Base-by-base conservation (phyloP, 345 rosid genomes). In the Passiflora organensis region DNA sequence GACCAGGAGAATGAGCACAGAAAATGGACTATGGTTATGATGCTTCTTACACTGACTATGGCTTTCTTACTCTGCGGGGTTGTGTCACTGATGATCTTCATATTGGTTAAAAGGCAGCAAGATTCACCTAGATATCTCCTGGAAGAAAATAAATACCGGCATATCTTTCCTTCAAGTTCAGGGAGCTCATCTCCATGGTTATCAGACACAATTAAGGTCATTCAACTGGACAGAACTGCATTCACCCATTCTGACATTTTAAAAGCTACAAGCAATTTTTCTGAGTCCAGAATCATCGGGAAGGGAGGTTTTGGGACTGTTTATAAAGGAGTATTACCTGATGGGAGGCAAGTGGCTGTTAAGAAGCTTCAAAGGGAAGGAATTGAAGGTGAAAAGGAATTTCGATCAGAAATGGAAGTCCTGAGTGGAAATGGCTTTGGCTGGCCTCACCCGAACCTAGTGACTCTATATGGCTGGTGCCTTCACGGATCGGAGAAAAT, bases 371-470 rank as follows among this genome's bases (percentile, higher is more conserved):
- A 82, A 53, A 79, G 89, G 37, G 82, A 86, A 77, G 98, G 95
- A 56, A 63, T 54, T 0, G 95, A 91, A 50, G 98, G 96, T 0
- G 98, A 91, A 69, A 86, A 62, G 56, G 98, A 88, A 54, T 88
- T 91, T 64, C 77, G 75, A 53, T 80, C 96, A 6, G 98, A 91
- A 64, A 91, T 91, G 98, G 98, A 88, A 67, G 93, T 88, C n/a
- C 60, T 88, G 13, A 68, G 82, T 32, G 89, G 90, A 24, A 80
- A 82, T 24, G 79, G 85, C 60, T 73, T 81, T 56, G 87, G 91
- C 25, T 91, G 97, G 96, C 91, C 95, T 0, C 96, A 91, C 58
- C 98, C 90, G 1, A 85, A 91, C 64, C 93, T 91, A 0, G 98
- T 91, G 13, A 78, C 83, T 52, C 85, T 91, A 3, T 84, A 88